Base-by-base conservation (phyloP, 2,329 filamentous ascomycete species). In the Fusarium penzigii region DNA sequence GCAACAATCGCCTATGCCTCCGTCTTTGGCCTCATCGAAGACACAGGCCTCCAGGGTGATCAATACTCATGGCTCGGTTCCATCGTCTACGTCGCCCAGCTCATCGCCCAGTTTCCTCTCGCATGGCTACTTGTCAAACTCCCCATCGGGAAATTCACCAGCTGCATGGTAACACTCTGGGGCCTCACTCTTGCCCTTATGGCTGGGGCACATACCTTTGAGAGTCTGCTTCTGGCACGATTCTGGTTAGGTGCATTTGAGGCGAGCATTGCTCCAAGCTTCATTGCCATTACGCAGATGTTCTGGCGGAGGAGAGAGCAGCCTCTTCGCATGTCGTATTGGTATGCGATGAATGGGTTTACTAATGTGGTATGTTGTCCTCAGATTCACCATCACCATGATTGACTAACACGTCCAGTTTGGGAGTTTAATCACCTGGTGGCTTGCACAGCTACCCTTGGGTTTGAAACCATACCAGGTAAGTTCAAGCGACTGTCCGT, bases 51-150 rank as follows among this genome's bases (percentile, higher is more conserved):
- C 20, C 41, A 48, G 2, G 51, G 52, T n/a, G 29, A 49, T 2
- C 52, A 57, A 9, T 72, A 70, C 53, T 82, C 79, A 1, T 83
- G 80, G 79, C 73, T 84, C 1, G 77, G 79, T 1, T 82, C 79
- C 0, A 77, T 84, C 51, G 66, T 84, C 16, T 84, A 84, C 59
- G 67, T 81, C 29, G 78, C 78, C 1, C 78, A 82, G 53, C 73
- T 83, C 4, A 70, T 80, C 6, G 75, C 80, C 68, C 79, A 83
- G 57, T 79, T 78, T 1, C 62, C 79, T 0, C 73, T 78, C 6
- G 78, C 79, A 0, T 74, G 75, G 49, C 60, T 81, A 5, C 70
- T 80, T 7, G 76, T 79, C 32, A 77, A 79, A 58, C 58, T 79
- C 1, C 79, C 78, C 0, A 78, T 74, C 1, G 78, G 78, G 20